These are phyloP conservation scores for Ulvella scutata DNA, from an alignment of 139 green algal species.

Conservation along the genomic window DNA sequence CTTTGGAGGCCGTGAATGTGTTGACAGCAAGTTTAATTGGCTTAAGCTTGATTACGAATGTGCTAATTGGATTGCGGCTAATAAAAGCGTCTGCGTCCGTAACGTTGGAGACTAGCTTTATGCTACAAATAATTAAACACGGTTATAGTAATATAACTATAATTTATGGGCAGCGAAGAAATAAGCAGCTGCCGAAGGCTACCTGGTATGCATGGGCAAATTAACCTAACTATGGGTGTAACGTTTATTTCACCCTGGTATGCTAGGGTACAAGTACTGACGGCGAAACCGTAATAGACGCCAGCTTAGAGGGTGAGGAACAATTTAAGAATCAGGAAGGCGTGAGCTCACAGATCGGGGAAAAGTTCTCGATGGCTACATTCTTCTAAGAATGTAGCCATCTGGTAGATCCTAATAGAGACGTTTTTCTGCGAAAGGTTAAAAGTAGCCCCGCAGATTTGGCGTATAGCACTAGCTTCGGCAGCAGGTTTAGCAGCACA, in stretches of 20 bases:
- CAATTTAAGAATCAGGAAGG: no score
- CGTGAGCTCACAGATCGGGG: no score
- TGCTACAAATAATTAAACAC: not conserved
- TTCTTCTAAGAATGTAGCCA: no score
- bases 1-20: no score
- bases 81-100: not conserved
- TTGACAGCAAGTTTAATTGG: not conserved
- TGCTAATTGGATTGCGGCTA: not conserved
- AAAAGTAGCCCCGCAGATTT: no score
- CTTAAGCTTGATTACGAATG: not conserved
- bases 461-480: no score
- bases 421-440: no score
- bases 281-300: not conserved
- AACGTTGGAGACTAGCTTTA: not conserved
- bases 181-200: not conserved
- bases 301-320: not conserved
- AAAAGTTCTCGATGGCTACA: no score
- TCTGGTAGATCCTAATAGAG: no score
- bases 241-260: not conserved
- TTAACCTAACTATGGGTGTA: not conserved
- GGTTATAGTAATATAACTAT: not conserved
- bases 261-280: not conserved
- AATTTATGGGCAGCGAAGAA: not conserved
- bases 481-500: no score
- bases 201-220: not conserved